Base-by-base conservation (phyloP, 257 asterid genomes). In the Solanum pimpinellifolium region DNA sequence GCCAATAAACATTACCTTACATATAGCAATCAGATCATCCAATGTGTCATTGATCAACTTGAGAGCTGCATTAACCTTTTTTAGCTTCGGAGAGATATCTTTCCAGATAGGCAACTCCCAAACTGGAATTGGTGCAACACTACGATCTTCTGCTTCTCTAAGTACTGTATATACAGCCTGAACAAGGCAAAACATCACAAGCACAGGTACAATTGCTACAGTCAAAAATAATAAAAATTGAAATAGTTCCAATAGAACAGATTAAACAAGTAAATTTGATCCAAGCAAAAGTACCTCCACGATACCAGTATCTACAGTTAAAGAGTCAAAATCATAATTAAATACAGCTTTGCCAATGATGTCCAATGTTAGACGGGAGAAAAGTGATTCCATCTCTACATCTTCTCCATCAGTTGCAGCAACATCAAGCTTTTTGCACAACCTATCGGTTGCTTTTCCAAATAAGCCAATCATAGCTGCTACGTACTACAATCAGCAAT, bases 31-130 rank as follows among this genome's bases (percentile, higher is more conserved):
- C 86, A 97, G 92, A 89, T 87, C 91, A 86, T 96, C 95, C 89
- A 97, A 92, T 18, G 98, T 95, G 83, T 91, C 94, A 88, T 96
- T 97, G 56, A 97, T 90, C 88, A 97, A 94, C 93, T 95, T 93
- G 86, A 97, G 95, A 86, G 99, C 94, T 86, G 94, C 87, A 65
- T 95, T 94, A 88, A 97, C 99, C 90, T 93, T 95, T 92, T 89
- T 97, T 85, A 93, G 94, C 92, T 92, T 95, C 3, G 98, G 99
- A 31, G 99, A 97, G 86, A 97, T 90, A 89, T 97, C 98, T 92
- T 97, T 97, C 99, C 99, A 97, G 86, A 97, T 91, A 69, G 99
- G 99, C 89, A 97, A 93, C 91, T 97, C 98, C 99, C 99, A 97
- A 90, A 94, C 90, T 66, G 99, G 99, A 92, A 97, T 95, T 9